Percentiles rank a stretch among this genome's conserved stretches.
These are phyloP conservation scores for Syzygium grande DNA, from an alignment of 345 rosid species.

Conservation along the genomic window DNA sequence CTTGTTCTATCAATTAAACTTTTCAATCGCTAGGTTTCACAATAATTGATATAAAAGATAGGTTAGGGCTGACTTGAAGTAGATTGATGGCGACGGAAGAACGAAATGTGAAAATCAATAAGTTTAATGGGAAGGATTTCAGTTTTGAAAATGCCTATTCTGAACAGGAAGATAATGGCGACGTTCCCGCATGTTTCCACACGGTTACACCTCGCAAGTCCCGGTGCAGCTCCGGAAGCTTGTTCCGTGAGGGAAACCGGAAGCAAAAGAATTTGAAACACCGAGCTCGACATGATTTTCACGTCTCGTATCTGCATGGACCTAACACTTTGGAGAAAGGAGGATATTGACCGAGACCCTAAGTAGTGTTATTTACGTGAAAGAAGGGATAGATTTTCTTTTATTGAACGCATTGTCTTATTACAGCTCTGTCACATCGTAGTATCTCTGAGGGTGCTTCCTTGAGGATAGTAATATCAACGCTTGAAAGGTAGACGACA, in stretches of 20 bases:
- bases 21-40: too few relatives aligned
- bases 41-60: not conserved
- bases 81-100: not conserved
- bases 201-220: too few relatives aligned
- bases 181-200: too few relatives aligned
- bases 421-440: not conserved
- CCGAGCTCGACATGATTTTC: not conserved
- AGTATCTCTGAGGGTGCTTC: not conserved
- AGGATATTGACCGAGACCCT: not conserved
- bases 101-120: too few relatives aligned
- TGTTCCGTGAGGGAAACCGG: too few relatives aligned
- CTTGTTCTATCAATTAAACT: not conserved
- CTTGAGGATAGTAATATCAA: not conserved
- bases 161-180: too few relatives aligned
- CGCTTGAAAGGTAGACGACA: not conserved
- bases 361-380: not conserved
- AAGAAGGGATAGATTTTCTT: not conserved
- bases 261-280: not conserved
- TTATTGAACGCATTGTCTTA: not conserved
- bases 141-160: not conserved
- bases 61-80: not conserved
- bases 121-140: not conserved
- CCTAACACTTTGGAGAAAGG: not conserved
- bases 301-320: not conserved
- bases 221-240: too few relatives aligned